phyloP scores from a whole-genome alignment of 257 asterid species.

The Nicotiana attenuata region DNA sequence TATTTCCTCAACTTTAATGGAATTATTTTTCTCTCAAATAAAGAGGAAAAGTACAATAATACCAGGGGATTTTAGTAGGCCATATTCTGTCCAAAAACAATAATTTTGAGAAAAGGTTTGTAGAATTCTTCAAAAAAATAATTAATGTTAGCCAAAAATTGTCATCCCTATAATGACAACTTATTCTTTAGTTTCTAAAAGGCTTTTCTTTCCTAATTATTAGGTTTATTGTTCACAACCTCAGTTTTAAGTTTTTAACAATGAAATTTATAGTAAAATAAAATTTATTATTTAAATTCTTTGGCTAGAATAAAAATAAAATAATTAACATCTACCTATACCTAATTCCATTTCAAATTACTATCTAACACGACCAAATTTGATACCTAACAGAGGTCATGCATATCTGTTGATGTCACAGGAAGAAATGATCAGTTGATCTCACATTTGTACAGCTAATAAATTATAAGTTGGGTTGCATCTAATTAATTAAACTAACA shows the following conservation, averaged over 20 bases:
- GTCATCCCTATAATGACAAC: neutral
- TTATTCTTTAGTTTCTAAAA: neutral
- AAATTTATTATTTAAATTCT: neutral
- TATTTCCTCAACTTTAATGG: too few species aligned
- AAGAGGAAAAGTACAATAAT: too few species aligned
- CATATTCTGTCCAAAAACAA: too few species aligned
- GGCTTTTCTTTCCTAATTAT: neutral
- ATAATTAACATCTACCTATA: neutral
- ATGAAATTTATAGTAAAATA: neutral
- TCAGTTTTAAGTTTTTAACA: neutral
- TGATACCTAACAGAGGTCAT: neutral
- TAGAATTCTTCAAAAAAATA: neutral
- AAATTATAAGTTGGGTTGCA: neutral
- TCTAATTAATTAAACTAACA: neutral
- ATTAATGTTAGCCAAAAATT: neutral
- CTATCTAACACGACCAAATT: conserved; percentile 1
- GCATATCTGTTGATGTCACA: neutral
- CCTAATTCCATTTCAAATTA: neutral
- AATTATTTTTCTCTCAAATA: too few species aligned
- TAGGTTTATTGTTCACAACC: neutral
- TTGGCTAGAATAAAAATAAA: neutral
- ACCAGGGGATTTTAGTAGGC: too few species aligned
- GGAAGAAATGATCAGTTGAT: neutral
- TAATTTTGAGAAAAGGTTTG: too few species aligned
- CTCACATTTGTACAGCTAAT: too few species aligned